Conservation (phyloP, 1,284 basidiomycete species). For the Moesziomyces sp. region DNA sequence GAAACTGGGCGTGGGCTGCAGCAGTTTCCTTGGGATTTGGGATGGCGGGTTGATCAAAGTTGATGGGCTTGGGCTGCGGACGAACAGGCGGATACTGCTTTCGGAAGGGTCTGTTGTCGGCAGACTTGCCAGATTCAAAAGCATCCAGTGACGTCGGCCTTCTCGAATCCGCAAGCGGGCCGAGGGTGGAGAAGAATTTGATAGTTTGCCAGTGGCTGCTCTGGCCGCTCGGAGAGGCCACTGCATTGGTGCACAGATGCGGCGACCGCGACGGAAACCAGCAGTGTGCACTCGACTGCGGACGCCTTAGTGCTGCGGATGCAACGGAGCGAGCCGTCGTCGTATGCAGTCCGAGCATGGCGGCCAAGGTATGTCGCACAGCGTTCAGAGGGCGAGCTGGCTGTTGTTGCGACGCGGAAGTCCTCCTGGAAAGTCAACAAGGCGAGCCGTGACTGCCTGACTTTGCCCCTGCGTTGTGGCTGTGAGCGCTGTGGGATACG, state of each 20-base stretch:
- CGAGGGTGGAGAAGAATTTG: background rate
- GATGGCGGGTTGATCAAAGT: constrained; percentile 65
- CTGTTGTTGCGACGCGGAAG: no score
- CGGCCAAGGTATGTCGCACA: background rate
- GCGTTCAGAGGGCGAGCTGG: no score
- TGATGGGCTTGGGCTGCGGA: constrained; percentile 52
- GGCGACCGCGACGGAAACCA: background rate
- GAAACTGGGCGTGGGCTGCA: constrained; percentile 59
- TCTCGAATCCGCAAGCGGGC: background rate
- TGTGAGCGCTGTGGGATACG: no score
- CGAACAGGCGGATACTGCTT: constrained; percentile 60
- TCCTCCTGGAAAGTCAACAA: no score
- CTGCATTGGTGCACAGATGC: background rate
- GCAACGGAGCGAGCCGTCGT: background rate
- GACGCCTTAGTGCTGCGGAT: background rate
- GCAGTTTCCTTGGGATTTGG: constrained; percentile 63
- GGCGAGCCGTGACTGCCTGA: no score
- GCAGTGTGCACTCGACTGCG: background rate
- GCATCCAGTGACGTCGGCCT: constrained; percentile 2
- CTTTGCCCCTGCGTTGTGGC: no score
- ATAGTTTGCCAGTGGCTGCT: background rate
- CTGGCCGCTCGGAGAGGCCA: background rate
- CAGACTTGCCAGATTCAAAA: constrained; percentile 1
- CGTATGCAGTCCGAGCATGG: background rate
- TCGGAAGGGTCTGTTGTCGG: constrained; percentile 38